phyloP scores from a whole-genome alignment of 2,329 filamentous ascomycete species.

The Dactylellina parvicollis region DNA sequence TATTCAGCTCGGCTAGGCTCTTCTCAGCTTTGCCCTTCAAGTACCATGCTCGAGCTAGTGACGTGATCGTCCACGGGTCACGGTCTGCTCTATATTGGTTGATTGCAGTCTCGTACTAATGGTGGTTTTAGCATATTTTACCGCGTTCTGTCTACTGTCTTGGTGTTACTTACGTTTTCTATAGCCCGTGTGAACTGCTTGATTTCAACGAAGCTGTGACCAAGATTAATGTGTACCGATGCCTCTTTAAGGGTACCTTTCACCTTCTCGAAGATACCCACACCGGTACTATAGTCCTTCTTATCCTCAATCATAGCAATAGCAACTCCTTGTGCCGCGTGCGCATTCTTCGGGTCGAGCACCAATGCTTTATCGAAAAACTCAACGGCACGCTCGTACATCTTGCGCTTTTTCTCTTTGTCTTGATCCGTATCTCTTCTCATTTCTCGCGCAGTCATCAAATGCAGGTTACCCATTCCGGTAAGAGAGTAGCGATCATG shows the following conservation, averaged over 20 bases:
- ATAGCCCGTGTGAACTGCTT: conserved; percentile 91
- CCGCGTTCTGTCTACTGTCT: too few species aligned
- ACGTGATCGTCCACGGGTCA: conserved; percentile 82
- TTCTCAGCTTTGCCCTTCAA: conserved; percentile 76
- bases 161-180: conserved; percentile 70
- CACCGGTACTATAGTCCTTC: conserved; percentile 82
- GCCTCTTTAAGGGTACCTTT: conserved; percentile 89
- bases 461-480: conserved; percentile 91
- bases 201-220: conserved; percentile 89
- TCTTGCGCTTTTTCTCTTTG: conserved; percentile 86
- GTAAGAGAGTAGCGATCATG: conserved; percentile 97
- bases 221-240: conserved; percentile 89
- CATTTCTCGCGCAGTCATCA: conserved; percentile 91
- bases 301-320: conserved; percentile 95
- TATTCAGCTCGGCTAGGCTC: conserved; percentile 69
- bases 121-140: conserved; percentile 49
- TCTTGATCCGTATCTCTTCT: conserved; percentile 87
- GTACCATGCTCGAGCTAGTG: conserved; percentile 87
- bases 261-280: conserved; percentile 89
- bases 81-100: conserved; percentile 77
- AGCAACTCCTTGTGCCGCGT: conserved; percentile 93
- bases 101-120: conserved; percentile 82
- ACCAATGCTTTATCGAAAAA: conserved; percentile 98
- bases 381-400: conserved; percentile 91
- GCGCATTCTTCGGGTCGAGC: conserved; percentile 93